Evolutionary conservation across 1,284 basidiomycete species (phyloP), one percentile per base, ranked within the genome.

Genomic region (Ceratobasidium sp.): DNA sequence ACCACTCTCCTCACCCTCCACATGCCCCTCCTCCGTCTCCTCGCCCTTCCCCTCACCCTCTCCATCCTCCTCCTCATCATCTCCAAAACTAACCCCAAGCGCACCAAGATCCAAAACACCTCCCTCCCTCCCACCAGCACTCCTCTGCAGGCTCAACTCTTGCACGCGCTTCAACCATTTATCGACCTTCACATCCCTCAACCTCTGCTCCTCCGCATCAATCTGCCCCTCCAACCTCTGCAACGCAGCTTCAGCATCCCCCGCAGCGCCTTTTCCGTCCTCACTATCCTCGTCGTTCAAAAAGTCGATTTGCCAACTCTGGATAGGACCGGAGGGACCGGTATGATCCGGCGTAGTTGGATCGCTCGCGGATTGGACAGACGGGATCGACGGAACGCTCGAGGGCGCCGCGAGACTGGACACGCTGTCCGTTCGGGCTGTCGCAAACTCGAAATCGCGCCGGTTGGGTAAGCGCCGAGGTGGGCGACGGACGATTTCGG

Each of bases 191-290:
- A 87, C 86, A 59, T 89, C 89, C 82, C 93, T 94, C 81, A 91
- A 90, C 80, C 89, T 86, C 82, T 92, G 89, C 81, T 90, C 88
- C 80, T 90, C 86, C 0, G 89, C 89, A 83, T 93, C 94, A 78
- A 96, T 93, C 82, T 95, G 91, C 0, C 95, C 95, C 84, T 96
- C 94, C 65, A 96, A 87, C 12, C 92, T 87, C 54, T 89, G 87
- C 78, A 96, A 83, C 6, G 95, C 95, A 9, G 91, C 92, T 68
- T 95, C 94, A 20, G 94, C 92, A 81, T 93, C 94, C 0, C 94
- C 33, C 1, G 33, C 94, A 2, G 84, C 81, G 42, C 85, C 88
- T 78, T 91, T 92, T 28, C 90, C 93, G 9, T 94, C 90, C 77
- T 94, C 91, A 80, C 90, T 93, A 75, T 92, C 92, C 79, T 94